phyloP scores from a whole-genome alignment of 495 filamentous ascomycete species.

The Hyaloscypha hepaticicola region DNA sequence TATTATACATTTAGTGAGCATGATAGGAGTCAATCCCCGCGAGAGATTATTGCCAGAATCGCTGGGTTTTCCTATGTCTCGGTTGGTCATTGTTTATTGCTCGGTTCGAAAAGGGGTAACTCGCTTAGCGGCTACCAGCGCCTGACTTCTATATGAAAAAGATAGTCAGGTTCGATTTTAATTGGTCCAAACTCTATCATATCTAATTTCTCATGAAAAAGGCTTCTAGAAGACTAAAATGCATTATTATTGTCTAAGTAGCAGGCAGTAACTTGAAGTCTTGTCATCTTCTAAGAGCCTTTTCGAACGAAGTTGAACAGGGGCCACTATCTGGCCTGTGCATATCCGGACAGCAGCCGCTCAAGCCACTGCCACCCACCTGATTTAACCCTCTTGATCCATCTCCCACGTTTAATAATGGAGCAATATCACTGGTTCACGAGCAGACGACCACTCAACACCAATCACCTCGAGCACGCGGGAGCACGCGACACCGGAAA shows the following conservation, averaged over 20 bases:
- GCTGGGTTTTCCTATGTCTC: too few relatives aligned
- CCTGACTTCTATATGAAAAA: not conserved
- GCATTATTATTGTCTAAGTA: not conserved
- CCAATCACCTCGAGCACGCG: constrained; percentile 5
- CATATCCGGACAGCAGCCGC: not conserved
- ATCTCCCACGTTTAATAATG: constrained; percentile 2
- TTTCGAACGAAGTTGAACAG: not conserved
- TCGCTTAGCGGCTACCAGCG: not conserved
- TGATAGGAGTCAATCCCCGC: constrained; percentile 45
- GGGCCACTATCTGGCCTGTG: not conserved
- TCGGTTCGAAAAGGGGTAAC: not conserved
- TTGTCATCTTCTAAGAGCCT: not conserved
- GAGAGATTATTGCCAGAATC: constrained; percentile 46
- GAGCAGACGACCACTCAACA: not conserved
- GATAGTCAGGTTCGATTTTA: not conserved
- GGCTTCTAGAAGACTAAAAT: not conserved
- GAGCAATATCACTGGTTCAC: not conserved
- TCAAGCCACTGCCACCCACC: not conserved
- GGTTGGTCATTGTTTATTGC: too few relatives aligned
- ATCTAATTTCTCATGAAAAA: not conserved
- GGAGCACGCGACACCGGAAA: constrained; percentile 1
- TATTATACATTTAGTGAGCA: constrained; percentile 52
- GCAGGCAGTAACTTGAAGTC: not conserved
- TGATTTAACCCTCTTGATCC: not conserved
- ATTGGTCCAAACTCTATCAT: too few relatives aligned